These are phyloP conservation scores for Pseudogymnoascus sp. DNA, from an alignment of 2,329 filamentous ascomycete genomes.

Conservation along the genomic window DNA sequence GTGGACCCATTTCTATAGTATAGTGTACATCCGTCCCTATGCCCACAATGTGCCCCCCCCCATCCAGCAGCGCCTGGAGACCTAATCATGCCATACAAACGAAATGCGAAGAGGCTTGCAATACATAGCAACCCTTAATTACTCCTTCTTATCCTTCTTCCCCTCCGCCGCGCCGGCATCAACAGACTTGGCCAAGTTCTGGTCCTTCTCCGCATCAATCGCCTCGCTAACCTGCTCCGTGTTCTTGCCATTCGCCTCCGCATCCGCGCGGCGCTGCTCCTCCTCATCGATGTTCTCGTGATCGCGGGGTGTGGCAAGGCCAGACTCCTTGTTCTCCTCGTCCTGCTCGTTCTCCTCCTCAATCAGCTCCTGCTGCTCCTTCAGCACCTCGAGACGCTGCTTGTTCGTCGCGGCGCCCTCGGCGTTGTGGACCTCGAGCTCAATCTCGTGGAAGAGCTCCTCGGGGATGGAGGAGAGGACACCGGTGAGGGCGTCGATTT, in stretches of 20 bases:
- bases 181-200: constrained; percentile 18
- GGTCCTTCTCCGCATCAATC: constrained; percentile 47
- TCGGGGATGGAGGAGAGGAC: constrained; percentile 93
- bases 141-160: constrained; percentile 34
- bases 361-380: constrained; percentile 97
- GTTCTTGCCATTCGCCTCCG: constrained; percentile 37
- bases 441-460: constrained; percentile 98
- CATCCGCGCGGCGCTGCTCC: constrained; percentile 59
- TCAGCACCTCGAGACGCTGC: constrained; percentile 94
- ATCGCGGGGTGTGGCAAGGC: constrained; percentile 71
- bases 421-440: constrained; percentile 92
- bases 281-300: constrained; percentile 92
- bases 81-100: constrained; percentile 6
- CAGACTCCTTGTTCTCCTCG: constrained; percentile 67
- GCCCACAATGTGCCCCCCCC: background rate
- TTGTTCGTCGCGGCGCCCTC: constrained; percentile 98
- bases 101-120: background rate
- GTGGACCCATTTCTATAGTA: constrained; percentile 6
- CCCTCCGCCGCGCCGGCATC: constrained; percentile 24
- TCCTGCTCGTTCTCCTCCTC: constrained; percentile 94
- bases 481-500: constrained; percentile 87
- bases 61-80: constrained; percentile 5
- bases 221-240: constrained; percentile 46
- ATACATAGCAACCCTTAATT: constrained; percentile 13
- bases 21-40: constrained; percentile 2